Evolutionary conservation across 108 stramenopile genomes (phyloP).

Genomic region (Cylindrotheca fusiformis): DNA sequence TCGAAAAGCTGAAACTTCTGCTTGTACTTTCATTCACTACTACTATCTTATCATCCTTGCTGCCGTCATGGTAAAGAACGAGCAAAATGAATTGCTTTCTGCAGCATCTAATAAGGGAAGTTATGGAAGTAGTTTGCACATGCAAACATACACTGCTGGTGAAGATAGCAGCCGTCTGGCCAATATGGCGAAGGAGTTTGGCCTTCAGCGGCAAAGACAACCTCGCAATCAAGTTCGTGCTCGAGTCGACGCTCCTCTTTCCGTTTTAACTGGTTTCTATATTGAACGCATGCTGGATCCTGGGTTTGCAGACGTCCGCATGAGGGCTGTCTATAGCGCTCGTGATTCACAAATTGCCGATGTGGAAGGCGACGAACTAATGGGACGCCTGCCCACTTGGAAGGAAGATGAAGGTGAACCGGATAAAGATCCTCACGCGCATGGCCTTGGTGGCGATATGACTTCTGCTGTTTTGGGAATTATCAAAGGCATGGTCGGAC

Average conservation of each 20-base stretch:
- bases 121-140: constrained; percentile 4
- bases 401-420: constrained; percentile 26
- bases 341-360: constrained; percentile 10
- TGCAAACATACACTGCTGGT: constrained; percentile 61
- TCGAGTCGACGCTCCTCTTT: constrained; percentile 15
- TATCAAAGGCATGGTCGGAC: constrained; percentile 67
- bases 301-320: constrained; percentile 21
- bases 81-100: background rate
- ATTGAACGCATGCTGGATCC: constrained; percentile 19
- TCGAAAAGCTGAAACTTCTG: no score
- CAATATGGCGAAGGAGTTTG: constrained; percentile 54
- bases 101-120: background rate
- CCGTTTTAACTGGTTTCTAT: constrained; percentile 13
- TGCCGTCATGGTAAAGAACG: background rate
- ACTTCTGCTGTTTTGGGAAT: constrained; percentile 49
- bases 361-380: constrained; percentile 19
- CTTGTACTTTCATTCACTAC: no score
- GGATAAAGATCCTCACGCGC: constrained; percentile 36
- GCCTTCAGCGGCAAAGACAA: constrained; percentile 35
- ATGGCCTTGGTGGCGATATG: constrained; percentile 40
- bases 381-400: constrained; percentile 19
- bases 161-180: constrained; percentile 56
- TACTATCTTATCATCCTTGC: no score
- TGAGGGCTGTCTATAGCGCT: constrained; percentile 25
- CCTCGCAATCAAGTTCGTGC: constrained; percentile 37